A percentile compares a stretch with the other conserved stretches of the same genome.
These are phyloP conservation scores for Apiospora koreana DNA, from an alignment of 2,329 filamentous ascomycete genomes.

Conservation along the genomic window DNA sequence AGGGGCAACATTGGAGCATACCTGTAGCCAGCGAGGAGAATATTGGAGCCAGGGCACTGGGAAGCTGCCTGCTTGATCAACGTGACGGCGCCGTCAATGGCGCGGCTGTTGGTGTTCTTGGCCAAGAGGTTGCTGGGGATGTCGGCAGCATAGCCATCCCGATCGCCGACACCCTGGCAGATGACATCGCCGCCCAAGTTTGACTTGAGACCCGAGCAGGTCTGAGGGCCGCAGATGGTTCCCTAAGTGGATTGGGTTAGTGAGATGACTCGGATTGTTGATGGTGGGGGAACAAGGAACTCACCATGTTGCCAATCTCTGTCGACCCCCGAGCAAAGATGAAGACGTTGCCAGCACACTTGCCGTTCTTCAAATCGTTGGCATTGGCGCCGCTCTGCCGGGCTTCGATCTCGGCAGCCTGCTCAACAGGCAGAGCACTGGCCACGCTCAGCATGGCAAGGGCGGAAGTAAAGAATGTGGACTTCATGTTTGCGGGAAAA, in stretches of 20 bases:
- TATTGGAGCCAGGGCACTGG: slow-evolving; percentile 34
- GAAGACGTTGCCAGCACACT: slow-evolving; percentile 33
- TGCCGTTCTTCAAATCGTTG: slow-evolving; percentile 19
- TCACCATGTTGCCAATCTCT: slow-evolving; percentile 35
- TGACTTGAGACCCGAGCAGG: slow-evolving; percentile 29
- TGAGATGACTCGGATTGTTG: background rate
- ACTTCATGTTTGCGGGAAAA: slow-evolving; percentile 14
- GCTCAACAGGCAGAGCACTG: slow-evolving; percentile 16
- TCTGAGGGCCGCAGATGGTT: slow-evolving; percentile 28
- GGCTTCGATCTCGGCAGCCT: slow-evolving; percentile 12
- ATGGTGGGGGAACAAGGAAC: background rate
- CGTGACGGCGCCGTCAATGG: slow-evolving; percentile 30
- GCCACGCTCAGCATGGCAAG: slow-evolving; percentile 15
- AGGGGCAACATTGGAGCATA: slow-evolving; percentile 23
- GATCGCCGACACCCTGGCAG: slow-evolving; percentile 35
- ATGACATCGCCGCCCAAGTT: slow-evolving; percentile 29
- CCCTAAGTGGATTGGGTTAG: slow-evolving; percentile 22
- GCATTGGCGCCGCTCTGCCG: slow-evolving; percentile 8
- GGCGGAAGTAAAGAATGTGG: slow-evolving; percentile 6
- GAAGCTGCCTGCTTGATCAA: slow-evolving; percentile 30
- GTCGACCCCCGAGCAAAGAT: slow-evolving; percentile 38
- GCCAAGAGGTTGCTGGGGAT: slow-evolving; percentile 29
- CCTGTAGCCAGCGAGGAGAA: slow-evolving; percentile 32
- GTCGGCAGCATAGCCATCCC: slow-evolving; percentile 30
- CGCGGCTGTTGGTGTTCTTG: slow-evolving; percentile 27